Evolutionary conservation across 2,329 filamentous ascomycete species (phyloP), one percentile per base, ranked within the genome.

Genomic region (Fonsecaea nubica): DNA sequence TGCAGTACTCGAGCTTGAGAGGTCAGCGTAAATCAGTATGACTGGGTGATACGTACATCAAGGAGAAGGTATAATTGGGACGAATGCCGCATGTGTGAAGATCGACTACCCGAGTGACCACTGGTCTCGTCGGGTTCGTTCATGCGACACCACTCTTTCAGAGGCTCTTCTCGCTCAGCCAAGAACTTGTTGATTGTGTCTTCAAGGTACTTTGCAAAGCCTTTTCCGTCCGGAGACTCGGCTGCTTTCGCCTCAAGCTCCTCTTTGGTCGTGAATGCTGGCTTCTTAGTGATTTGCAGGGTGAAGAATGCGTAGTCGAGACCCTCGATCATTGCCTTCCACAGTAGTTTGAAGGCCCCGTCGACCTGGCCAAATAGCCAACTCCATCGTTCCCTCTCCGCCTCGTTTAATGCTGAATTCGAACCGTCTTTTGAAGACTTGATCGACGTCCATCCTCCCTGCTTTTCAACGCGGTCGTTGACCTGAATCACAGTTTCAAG

Each of bases 1-100:
- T 79, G 9, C 92, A 80, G 73, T 90, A 90, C 72, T 92, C 89
- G 77, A 93, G 86, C 78, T 89, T 87, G 7, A 33, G 15, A 72
- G 5, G 91, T 79, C 74, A 89, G 92, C 0, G 93, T 80, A 71
- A 89, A 10, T 62, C 7, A 33, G 8, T n/a, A 52, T n/a, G 30
- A 18, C 30, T 18, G 2, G 7, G 18, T 12, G 13, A 8, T 18
- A 48, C 63, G 48, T 57, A 67, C 71, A n/a, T 76, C 70, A 67
- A 75, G 67, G 7, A 76, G 64, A 6, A 76, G 68, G 15, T 74
- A 68, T n/a, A 68, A 36, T 30, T 68, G 66, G 12, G 63, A 63
- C 10, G 52, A 54, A n/a, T 33, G 68, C 52, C 48, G 48, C 56
- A 70, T 45, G 58, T 72, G 63, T 72, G 75, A 1, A 80, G 76